Percentiles rank a stretch among this genome's conserved stretches.
These are phyloP conservation scores for Trichoderma harzianum DNA, from an alignment of 2,329 filamentous ascomycete species.

Conservation along the genomic window DNA sequence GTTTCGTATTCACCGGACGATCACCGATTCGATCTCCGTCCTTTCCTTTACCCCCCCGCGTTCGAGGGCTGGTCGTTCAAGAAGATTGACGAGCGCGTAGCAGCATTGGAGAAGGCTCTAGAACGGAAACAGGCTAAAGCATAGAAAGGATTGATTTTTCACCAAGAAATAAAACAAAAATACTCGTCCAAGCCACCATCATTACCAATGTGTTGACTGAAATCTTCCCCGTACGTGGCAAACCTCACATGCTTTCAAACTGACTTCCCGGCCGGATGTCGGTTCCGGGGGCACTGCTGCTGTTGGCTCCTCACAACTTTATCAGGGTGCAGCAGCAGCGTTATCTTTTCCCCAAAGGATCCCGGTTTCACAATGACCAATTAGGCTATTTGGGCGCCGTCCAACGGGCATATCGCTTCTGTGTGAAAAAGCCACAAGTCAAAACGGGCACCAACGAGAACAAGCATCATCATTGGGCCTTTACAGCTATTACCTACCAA, in stretches of 20 bases:
- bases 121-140: background rate
- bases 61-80: conserved; percentile 38
- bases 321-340: background rate
- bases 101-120: conserved; percentile 29
- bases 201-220: background rate
- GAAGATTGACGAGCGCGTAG: conserved; percentile 38
- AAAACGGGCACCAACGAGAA: background rate
- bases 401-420: background rate
- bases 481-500: background rate
- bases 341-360: background rate
- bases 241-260: background rate
- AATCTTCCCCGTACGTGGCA: background rate
- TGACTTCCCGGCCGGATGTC: background rate
- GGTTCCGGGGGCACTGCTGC: background rate
- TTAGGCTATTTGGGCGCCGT: background rate
- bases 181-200: background rate
- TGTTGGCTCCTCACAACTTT: background rate
- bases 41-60: conserved; percentile 31
- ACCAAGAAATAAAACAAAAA: background rate
- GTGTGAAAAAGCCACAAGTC: background rate
- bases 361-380: background rate
- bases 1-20: conserved; percentile 29
- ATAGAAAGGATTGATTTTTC: background rate
- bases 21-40: conserved; percentile 25
- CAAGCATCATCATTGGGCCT: background rate